Evolutionary conservation across 176 grass and related monocot species (phyloP).

Genomic region (Avena insularis): DNA sequence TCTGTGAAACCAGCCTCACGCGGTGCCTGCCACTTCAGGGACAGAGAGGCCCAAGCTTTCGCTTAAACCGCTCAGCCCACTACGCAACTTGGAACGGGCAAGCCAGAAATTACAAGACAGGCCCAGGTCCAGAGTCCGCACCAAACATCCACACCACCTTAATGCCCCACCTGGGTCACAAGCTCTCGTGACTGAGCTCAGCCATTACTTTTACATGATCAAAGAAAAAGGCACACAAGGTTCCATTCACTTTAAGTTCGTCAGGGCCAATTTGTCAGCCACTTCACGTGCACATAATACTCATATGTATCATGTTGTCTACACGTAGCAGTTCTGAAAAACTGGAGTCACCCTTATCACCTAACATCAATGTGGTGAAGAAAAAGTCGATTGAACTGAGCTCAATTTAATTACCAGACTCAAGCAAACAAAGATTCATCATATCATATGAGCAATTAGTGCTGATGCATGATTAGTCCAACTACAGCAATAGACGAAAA

Average conservation of each 20-base stretch:
- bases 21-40: too few species aligned
- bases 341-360: neutral
- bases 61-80: neutral
- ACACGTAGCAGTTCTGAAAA: neutral
- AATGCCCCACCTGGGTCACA: neutral
- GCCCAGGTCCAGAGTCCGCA: neutral
- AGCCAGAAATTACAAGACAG: neutral
- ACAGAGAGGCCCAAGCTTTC: neutral
- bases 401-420: neutral
- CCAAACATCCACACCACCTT: neutral
- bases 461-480: neutral
- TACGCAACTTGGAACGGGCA: neutral
- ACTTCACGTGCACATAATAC: neutral
- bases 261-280: neutral
- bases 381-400: too few species aligned
- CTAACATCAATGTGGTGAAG: neutral
- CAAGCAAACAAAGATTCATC: neutral
- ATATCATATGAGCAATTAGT: conserved; percentile 4
- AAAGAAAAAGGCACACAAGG: neutral
- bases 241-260: neutral
- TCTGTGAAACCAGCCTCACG: neutral
- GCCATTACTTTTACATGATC: neutral
- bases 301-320: neutral
- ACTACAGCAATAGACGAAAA: neutral
- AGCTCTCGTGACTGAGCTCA: neutral